Conservation (phyloP, 192 early-diverging fungal genomes). For the Mortierella claussenii region DNA sequence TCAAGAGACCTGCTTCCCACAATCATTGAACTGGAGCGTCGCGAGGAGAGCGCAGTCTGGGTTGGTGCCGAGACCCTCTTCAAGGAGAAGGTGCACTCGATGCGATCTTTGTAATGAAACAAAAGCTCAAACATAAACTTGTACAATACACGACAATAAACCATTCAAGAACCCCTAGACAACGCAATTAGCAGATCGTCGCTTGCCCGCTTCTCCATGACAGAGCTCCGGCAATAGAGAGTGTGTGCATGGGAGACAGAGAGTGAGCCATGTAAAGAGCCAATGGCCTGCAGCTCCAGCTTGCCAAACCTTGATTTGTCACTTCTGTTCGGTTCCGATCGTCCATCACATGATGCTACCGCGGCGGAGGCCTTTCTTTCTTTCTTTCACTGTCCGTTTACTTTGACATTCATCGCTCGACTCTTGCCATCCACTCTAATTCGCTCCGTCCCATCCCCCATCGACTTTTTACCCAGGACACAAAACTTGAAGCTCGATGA, state of each 20-base stretch:
- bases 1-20: constrained; percentile 86
- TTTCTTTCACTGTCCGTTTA: background rate
- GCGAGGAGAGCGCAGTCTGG: constrained; percentile 81
- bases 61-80: constrained; percentile 85
- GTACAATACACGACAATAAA: too few species aligned
- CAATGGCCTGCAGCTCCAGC: constrained; percentile 9
- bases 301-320: too few species aligned
- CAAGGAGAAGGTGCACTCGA: constrained; percentile 72
- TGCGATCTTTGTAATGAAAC: too few species aligned
- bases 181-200: too few species aligned
- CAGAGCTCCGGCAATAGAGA: too few species aligned
- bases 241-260: too few species aligned
- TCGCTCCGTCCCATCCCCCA: background rate
- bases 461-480: background rate
- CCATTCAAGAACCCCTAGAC: too few species aligned
- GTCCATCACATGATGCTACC: constrained; percentile 10
- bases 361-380: background rate
- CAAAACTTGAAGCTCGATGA: too few species aligned
- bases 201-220: too few species aligned
- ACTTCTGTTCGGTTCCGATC: constrained; percentile 2
- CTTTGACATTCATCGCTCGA: too few species aligned
- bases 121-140: too few species aligned
- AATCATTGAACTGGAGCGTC: constrained; percentile 76
- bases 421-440: background rate
- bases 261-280: background rate